These are phyloP conservation scores for Metschnikowia proteae DNA, from an alignment of 805 yeast genomes.

Conservation along the genomic window DNA sequence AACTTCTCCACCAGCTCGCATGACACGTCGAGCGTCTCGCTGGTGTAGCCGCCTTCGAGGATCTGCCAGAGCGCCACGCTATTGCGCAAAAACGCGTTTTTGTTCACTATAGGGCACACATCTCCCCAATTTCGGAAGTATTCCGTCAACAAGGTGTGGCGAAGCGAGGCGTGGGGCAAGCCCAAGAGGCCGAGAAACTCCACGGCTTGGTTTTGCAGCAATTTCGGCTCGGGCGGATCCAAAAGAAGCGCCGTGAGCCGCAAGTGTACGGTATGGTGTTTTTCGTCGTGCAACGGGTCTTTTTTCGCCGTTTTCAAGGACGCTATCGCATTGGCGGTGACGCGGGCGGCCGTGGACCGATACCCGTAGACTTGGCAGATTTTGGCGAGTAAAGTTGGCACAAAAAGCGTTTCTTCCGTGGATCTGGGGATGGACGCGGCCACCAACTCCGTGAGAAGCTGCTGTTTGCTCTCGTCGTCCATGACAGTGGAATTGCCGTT, in stretches of 20 bases:
- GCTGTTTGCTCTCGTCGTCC: constrained; percentile 29
- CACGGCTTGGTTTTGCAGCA: constrained; percentile 38
- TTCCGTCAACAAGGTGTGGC: constrained; percentile 64
- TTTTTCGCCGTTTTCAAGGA: constrained; percentile 43
- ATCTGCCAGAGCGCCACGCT: constrained; percentile 48
- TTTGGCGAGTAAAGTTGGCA: constrained; percentile 66
- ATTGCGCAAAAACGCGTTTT: constrained; percentile 59
- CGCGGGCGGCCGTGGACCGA: constrained; percentile 63
- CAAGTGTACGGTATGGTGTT: neutral
- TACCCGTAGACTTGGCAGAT: constrained; percentile 70
- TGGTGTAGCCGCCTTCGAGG: constrained; percentile 36
- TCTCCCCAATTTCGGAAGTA: constrained; percentile 80
- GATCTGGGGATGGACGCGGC: constrained; percentile 73
- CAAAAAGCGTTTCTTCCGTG: constrained; percentile 72
- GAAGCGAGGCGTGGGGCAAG: constrained; percentile 47
- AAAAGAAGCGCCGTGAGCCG: constrained; percentile 22
- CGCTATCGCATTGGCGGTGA: constrained; percentile 69
- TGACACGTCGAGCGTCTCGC: constrained; percentile 7
- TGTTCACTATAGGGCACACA: constrained; percentile 65
- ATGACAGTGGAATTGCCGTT: constrained; percentile 7
- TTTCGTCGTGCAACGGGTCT: constrained; percentile 25
- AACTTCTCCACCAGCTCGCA: constrained; percentile 47
- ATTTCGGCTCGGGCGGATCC: constrained; percentile 28
- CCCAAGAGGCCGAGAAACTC: constrained; percentile 37
- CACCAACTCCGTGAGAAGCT: constrained; percentile 43